Percentiles rank a stretch among this genome's conserved stretches.
phyloP scores from a whole-genome alignment of 2,329 filamentous ascomycete species.

The Pseudocercospora eumusae region DNA sequence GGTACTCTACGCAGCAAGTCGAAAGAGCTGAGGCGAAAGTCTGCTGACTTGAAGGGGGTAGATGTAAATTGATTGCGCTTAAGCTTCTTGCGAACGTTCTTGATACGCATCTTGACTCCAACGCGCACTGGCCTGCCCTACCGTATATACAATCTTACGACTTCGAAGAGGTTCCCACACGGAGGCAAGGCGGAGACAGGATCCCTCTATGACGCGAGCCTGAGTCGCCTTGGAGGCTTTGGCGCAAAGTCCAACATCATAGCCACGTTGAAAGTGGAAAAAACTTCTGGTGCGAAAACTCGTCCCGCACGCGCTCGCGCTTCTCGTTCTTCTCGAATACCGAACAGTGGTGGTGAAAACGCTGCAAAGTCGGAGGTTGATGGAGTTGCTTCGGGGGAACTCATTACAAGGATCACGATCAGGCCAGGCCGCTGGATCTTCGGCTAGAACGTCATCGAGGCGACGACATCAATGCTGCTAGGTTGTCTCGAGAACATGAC shows the following conservation, averaged over 20 bases:
- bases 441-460: background rate
- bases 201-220: background rate
- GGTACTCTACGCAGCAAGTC: background rate
- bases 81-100: background rate
- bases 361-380: conserved; percentile 8
- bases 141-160: conserved; percentile 6
- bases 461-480: background rate
- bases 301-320: background rate
- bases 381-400: conserved; percentile 10
- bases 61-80: background rate
- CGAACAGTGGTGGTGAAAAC: conserved; percentile 4
- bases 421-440: background rate
- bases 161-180: background rate
- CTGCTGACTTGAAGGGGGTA: background rate
- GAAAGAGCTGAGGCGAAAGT: background rate
- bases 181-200: conserved; percentile 1
- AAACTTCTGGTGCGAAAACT: background rate
- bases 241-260: background rate
- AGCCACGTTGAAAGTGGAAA: background rate
- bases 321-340: background rate
- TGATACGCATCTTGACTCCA: background rate
- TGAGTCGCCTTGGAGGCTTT: background rate
- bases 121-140: background rate
- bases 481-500: background rate
- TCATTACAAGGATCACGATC: background rate